A percentile compares a stretch with the other conserved stretches of the same genome.
phyloP scores from a whole-genome alignment of 768 basidiomycete genomes.

The Boletus insuetus region DNA sequence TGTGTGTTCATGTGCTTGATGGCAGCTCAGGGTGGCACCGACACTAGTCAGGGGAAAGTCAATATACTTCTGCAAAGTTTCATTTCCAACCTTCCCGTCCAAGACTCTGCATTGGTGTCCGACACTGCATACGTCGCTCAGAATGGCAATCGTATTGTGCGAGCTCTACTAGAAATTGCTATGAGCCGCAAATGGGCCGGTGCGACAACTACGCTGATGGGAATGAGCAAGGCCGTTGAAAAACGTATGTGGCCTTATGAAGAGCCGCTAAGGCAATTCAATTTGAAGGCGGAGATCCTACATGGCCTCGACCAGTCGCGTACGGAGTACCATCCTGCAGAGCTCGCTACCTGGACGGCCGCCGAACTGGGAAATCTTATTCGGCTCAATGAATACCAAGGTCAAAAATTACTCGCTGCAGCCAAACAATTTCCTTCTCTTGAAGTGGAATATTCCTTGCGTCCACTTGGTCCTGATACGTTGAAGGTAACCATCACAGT shows the following conservation, averaged over 20 bases:
- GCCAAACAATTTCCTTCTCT: constrained; percentile 84
- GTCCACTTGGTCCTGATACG: constrained; percentile 81
- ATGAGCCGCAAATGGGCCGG: constrained; percentile 91
- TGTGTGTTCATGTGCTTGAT: neutral
- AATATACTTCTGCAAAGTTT: constrained; percentile 92
- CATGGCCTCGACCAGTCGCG: constrained; percentile 78
- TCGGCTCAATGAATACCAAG: constrained; percentile 84
- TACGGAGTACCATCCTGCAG: constrained; percentile 72
- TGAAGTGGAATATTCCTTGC: constrained; percentile 61
- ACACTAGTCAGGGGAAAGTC: constrained; percentile 77
- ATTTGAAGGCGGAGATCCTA: constrained; percentile 72
- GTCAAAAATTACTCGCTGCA: constrained; percentile 70
- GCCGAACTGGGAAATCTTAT: constrained; percentile 73
- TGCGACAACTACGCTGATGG: constrained; percentile 74
- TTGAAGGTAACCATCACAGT: constrained; percentile 71
- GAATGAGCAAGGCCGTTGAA: constrained; percentile 91
- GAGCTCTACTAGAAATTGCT: constrained; percentile 93
- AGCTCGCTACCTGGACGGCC: constrained; percentile 67
- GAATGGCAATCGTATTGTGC: constrained; percentile 90
- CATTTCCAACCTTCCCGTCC: constrained; percentile 76
- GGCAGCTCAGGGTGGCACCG: constrained; percentile 54
- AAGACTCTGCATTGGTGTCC: constrained; percentile 95
- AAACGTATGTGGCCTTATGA: constrained; percentile 94
- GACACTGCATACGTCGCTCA: constrained; percentile 94
- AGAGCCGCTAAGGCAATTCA: constrained; percentile 82